A percentile compares a stretch with the other conserved stretches of the same genome.
Evolutionary conservation across 768 basidiomycete species (phyloP).

Genomic region (Pulveroboletus sp.): DNA sequence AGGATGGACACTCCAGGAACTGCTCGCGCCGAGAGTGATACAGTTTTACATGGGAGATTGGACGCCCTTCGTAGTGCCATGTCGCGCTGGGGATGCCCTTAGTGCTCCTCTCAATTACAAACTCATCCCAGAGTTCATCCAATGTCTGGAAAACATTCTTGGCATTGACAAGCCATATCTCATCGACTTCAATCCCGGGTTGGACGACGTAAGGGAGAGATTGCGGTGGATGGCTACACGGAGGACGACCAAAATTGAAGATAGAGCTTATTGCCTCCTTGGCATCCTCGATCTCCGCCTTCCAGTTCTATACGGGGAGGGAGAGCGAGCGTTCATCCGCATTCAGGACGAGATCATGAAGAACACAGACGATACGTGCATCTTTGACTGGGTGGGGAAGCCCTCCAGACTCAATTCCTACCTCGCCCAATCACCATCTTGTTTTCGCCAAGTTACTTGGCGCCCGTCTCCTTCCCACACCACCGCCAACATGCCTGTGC

Average conservation of each 20-base stretch:
- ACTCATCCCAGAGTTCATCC: slow-evolving; percentile 17
- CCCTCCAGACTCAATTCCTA: slow-evolving; percentile 27
- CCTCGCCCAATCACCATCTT: slow-evolving; percentile 22
- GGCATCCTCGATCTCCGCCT: slow-evolving; percentile 25
- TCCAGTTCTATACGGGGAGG: slow-evolving; percentile 29
- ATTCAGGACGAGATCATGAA: slow-evolving; percentile 30
- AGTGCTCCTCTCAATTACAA: slow-evolving; percentile 19
- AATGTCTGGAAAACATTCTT: slow-evolving; percentile 12
- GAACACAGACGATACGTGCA: slow-evolving; percentile 22
- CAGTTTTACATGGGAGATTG: slow-evolving; percentile 27
- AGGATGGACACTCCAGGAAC: slow-evolving; percentile 29
- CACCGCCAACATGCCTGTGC: slow-evolving; percentile 1
- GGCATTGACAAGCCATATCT: slow-evolving; percentile 21
- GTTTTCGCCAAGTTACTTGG: slow-evolving; percentile 18
- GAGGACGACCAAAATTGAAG: slow-evolving; percentile 27
- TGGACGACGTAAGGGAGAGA: slow-evolving; percentile 24
- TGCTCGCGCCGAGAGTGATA: slow-evolving; percentile 25
- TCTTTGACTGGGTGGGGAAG: slow-evolving; percentile 28
- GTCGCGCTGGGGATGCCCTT: background rate
- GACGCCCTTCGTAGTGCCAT: slow-evolving; percentile 13
- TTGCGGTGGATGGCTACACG: slow-evolving; percentile 28
- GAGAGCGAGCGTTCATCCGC: slow-evolving; percentile 20
- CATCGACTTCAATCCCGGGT: slow-evolving; percentile 22
- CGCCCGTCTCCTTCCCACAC: slow-evolving; percentile 1
- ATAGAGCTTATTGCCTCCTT: slow-evolving; percentile 30